Conservation (phyloP, 164 flowering plant species). For the Kalanchoe fedtschenkoi region DNA sequence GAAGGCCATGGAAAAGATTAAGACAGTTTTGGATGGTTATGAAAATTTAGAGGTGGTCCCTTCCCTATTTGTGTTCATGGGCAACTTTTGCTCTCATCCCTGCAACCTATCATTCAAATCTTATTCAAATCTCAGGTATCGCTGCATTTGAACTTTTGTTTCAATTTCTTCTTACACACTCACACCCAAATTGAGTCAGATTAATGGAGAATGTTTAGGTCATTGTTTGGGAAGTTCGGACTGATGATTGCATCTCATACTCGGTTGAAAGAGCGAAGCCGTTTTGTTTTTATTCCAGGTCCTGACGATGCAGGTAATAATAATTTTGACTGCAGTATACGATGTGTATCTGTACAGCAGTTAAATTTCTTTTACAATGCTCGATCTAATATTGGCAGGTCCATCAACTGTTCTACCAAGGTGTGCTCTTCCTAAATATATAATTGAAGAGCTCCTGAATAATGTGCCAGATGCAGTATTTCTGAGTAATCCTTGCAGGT, state of each 20-base stretch:
- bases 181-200: not conserved
- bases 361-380: not conserved
- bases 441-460: slow-evolving; percentile 67
- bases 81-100: slow-evolving; percentile 86
- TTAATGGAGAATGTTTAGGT: slow-evolving; percentile 31
- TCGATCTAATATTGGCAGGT: slow-evolving; percentile 31
- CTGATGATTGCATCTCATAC: slow-evolving; percentile 66
- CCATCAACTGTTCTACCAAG: slow-evolving; percentile 83
- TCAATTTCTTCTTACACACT: not conserved
- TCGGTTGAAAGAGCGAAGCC: slow-evolving; percentile 58
- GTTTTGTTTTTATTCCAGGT: slow-evolving; percentile 87
- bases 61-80: slow-evolving; percentile 91
- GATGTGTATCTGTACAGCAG: not conserved
- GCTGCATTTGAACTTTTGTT: not conserved
- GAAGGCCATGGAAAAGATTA: slow-evolving; percentile 81
- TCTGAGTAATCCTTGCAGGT: slow-evolving; percentile 96
- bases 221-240: slow-evolving; percentile 81
- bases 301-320: slow-evolving; percentile 87
- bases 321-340: not conserved
- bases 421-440: slow-evolving; percentile 64
- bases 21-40: slow-evolving; percentile 69
- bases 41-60: slow-evolving; percentile 86
- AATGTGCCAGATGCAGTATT: slow-evolving; percentile 66
- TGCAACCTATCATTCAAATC: slow-evolving; percentile 80
- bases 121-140: slow-evolving; percentile 66